phyloP scores from a whole-genome alignment of 441 rosid species.

The Codiaeum variegatum region DNA sequence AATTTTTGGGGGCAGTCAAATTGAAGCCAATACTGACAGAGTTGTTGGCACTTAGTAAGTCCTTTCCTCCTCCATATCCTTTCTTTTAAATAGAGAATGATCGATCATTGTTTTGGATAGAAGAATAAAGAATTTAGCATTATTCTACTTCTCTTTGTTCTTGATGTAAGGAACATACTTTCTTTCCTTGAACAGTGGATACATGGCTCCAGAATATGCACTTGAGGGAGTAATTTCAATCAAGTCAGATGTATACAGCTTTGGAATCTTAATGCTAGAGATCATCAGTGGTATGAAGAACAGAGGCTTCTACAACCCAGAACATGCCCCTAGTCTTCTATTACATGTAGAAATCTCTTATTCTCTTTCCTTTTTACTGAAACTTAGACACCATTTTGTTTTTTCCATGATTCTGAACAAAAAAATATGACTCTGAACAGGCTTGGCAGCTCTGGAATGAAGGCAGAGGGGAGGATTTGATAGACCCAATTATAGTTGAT shows the following conservation, averaged over 20 bases:
- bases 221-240: conserved; percentile 39
- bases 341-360: conserved; percentile 27
- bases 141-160: neutral
- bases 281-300: conserved; percentile 46
- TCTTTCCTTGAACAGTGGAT: conserved; percentile 34
- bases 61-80: neutral
- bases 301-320: conserved; percentile 28
- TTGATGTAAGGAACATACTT: neutral
- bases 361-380: neutral
- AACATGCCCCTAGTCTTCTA: conserved; percentile 33
- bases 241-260: conserved; percentile 49
- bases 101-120: too few species aligned
- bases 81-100: neutral
- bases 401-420: neutral
- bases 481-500: conserved; percentile 18
- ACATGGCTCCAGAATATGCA: conserved; percentile 55
- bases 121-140: neutral
- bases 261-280: conserved; percentile 41
- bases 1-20: conserved; percentile 45
- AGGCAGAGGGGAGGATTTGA: conserved; percentile 16
- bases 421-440: conserved; percentile 22
- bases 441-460: conserved; percentile 30
- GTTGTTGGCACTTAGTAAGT: conserved; percentile 54
- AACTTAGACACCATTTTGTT: neutral
- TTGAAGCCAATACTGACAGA: conserved; percentile 41